Conservation (phyloP, 2,329 filamentous ascomycete species). For the Calonectria pteridis region DNA sequence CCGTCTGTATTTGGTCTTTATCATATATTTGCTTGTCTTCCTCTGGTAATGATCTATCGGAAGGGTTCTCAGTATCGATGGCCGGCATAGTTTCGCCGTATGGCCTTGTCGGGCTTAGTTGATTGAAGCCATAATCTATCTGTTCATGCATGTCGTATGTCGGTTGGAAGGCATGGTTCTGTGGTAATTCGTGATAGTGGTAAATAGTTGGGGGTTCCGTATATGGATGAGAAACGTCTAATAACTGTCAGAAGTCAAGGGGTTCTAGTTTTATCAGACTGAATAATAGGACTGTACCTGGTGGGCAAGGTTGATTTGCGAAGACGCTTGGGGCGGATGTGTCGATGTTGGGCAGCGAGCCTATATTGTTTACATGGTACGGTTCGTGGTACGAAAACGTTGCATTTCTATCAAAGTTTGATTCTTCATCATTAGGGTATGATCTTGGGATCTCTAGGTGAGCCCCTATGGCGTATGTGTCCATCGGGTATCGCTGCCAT, state of each 20-base stretch:
- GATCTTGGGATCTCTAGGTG: not conserved
- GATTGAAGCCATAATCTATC: not conserved
- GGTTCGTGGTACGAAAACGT: not conserved
- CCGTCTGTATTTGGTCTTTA: not conserved
- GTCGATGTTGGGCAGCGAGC: not conserved
- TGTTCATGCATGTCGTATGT: not conserved
- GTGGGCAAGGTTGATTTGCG: not conserved
- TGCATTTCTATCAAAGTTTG: not conserved
- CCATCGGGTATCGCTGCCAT: not conserved
- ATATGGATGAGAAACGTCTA: not conserved
- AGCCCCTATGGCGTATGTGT: not conserved
- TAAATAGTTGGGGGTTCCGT: not conserved
- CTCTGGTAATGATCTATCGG: too few relatives aligned
- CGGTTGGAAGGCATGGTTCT: not conserved
- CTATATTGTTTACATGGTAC: not conserved
- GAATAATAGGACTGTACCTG: not conserved
- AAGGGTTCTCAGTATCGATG: too few relatives aligned
- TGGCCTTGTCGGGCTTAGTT: not conserved
- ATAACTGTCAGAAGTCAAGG: not conserved
- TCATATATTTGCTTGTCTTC: not conserved
- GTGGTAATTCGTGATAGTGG: not conserved
- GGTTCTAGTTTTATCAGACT: too few relatives aligned
- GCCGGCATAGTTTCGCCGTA: not conserved
- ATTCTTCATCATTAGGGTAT: not conserved
- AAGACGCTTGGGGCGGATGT: not conserved